Base-by-base conservation (phyloP, 2,329 filamentous ascomycete genomes). In the Monosporascus sp. region DNA sequence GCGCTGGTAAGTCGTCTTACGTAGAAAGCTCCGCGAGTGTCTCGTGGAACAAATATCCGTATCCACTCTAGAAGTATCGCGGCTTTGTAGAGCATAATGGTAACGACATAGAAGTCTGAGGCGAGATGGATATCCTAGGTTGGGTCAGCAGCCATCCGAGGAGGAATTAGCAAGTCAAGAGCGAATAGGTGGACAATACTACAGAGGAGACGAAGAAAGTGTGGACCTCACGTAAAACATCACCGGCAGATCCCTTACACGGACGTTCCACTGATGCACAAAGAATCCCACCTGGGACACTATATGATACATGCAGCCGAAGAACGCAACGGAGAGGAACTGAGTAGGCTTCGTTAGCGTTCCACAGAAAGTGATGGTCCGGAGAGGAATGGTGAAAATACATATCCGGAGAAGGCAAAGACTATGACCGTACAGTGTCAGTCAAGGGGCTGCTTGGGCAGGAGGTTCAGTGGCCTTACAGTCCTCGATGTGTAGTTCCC, bases 261-360 rank as follows among this genome's bases (percentile, higher is more conserved):
- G 57, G 18, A 64, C 50, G 42, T 64, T 51, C 62, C 62, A 64
- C 15, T 57, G 55, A 24, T 64, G 59, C 7, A 63, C 60, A 17
- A 55, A 62, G 20, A 54, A 51, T 2, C 62, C 62, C 15, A 53
- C 49, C 5, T 49, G 49, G 0, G 46, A 38, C 37, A 56, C 46
- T 15, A 64, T 37, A 6, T 47, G 48, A 24, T 60, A 62, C 3
- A 55, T 49, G 11, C 57, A 48, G 20, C 55, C 58, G 47, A 62
- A 48, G 39, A 54, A 55, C 14, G 47, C 47, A 22, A 59, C 18
- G 48, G 60, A 64, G 14, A 57, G 60, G 1, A 51, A 49, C 54
- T 59, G 24, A 9, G 5, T 36, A 44, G 31, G 4, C 31, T 34
- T 14, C 11, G 31, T 34, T 34, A 34, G 31, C 31, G 5, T 5